Evolutionary conservation across 2,329 filamentous ascomycete species (phyloP), one percentile per base, ranked within the genome.

Genomic region (Cladosporium halotolerans): DNA sequence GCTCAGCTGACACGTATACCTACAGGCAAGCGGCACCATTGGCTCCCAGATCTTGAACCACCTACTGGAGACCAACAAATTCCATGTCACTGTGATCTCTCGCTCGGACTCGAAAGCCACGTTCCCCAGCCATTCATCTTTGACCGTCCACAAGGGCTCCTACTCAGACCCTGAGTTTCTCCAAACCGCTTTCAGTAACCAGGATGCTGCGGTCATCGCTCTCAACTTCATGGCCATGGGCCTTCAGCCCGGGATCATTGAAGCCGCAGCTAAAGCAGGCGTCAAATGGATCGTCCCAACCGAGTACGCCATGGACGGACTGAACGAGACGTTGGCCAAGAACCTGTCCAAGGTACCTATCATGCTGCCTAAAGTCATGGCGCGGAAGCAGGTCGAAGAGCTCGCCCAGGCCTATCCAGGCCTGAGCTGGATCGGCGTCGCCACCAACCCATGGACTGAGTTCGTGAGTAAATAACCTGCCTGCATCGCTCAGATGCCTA

Each of bases 361-460:
- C 6, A 57, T 59, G 14, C 33, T 45, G 4, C 45, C 46, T 5
- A 60, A 62, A 34, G n/a, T 45, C 3, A 54, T 49, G 14, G 55
- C 56, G 31, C 53, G 60, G 8, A 44, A 57, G 14, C 53, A 60
- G 18, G 64, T 69, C 14, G 56, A 63, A 32, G 45, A 57, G 32
- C 41, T 65, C 11, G 61, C 61, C 3, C 55, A 54, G 43, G 60
- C 44, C 32, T 44, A 38, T 13, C 70, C 45, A 5, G 68, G 63
- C 0, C 74, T 85, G 56, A 76, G 56, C 42, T 69, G 60, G 58
- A 62, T 69, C 41, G 62, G 57, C 18, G 55, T 69, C 4, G 54
- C 58, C 3, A 64, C 60, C 33, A 58, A 60, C n/a, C 66, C 65
- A 41, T 68, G 66, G 66, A 60, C 58, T 28, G 59, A 62, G 43